Percentiles rank a stretch among this genome's conserved stretches.
These are phyloP conservation scores for Sporothrix dimorphospora DNA, from an alignment of 2,329 filamentous ascomycete genomes.

Conservation along the genomic window DNA sequence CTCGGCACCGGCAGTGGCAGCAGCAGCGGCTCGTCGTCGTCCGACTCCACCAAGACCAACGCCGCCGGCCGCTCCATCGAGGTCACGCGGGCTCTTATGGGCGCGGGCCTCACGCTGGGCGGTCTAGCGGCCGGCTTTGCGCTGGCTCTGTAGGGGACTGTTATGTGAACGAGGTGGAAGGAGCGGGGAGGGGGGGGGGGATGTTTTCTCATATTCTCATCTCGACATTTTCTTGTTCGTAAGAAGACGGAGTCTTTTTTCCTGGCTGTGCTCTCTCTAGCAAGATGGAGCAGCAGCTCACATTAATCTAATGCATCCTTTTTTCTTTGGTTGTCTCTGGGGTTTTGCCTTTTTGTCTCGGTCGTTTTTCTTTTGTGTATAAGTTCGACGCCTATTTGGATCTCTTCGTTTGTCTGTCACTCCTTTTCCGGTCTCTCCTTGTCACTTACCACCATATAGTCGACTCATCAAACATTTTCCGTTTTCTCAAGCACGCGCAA, in stretches of 20 bases:
- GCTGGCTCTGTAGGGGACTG: conserved; percentile 47
- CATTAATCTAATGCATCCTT: conserved; percentile 9
- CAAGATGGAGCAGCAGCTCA: background rate
- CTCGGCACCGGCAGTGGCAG: conserved; percentile 32
- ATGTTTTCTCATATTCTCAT: background rate
- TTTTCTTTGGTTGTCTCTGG: background rate
- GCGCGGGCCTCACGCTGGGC: conserved; percentile 34
- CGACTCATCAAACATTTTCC: background rate
- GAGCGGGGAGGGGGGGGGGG: background rate
- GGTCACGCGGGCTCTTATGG: conserved; percentile 37
- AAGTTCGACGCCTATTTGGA: background rate
- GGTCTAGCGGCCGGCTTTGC: conserved; percentile 39
- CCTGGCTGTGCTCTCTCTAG: background rate
- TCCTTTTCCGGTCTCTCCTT: background rate
- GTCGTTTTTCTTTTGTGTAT: background rate
- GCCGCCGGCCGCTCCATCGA: conserved; percentile 39
- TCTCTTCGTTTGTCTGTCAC: background rate
- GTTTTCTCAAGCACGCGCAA: background rate
- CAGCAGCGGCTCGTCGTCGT: conserved; percentile 13
- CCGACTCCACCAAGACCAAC: conserved; percentile 19
- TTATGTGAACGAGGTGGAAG: background rate
- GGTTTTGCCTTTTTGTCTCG: background rate
- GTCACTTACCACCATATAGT: background rate
- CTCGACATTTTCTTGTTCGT: background rate
- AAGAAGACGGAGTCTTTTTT: background rate